Evolutionary conservation across 75 land plant species (phyloP), one percentile per base, ranked within the genome.

Genomic region (Ceratopteris richardii): DNA sequence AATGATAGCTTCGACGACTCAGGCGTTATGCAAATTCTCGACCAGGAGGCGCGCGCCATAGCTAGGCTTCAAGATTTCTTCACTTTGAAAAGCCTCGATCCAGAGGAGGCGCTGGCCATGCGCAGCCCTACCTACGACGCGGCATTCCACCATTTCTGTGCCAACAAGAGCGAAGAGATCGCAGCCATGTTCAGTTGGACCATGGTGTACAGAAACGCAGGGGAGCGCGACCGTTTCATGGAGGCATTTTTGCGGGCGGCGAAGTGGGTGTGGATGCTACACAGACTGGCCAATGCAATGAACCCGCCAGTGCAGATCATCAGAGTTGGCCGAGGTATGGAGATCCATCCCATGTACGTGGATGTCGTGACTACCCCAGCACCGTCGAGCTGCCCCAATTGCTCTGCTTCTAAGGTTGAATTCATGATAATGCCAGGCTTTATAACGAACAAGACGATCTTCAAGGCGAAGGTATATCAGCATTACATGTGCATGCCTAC

Each of bases 1-100:
- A 71, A 58, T 39, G 74, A 71, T 51, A 71, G 74, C 55, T 71
- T 71, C 40, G 74, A 71, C 22, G 74, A 44, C n/a, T 36, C 69
- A 25, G 73, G 73, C 26, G 14, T 65, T n/a, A 65, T 61, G 22
- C 40, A 56, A 30, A 71, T 71, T 39, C 46, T 71, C 18, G 74
- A 71, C 31, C 69, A 61, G 0, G 68, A 29, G 28, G 50, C 57
- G 62, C 39, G 70, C 24, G 54, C 51, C 28, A 19, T 36, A 1
- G 51, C 61, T 0, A 25, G 58, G 62, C 55, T 71, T 28, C 53
- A 56, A 29, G 74, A 71, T 11, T 71, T 52, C 44, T 40, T 44
- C 25, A 37, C 62, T 11, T 24, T 71, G 62, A 50, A 48, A 54
- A 26, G 44, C 2, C 48, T 58, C 62, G 68, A 71, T 25, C 42